Base-by-base conservation (phyloP, 345 rosid genomes). In the Gossypium raimondii region DNA sequence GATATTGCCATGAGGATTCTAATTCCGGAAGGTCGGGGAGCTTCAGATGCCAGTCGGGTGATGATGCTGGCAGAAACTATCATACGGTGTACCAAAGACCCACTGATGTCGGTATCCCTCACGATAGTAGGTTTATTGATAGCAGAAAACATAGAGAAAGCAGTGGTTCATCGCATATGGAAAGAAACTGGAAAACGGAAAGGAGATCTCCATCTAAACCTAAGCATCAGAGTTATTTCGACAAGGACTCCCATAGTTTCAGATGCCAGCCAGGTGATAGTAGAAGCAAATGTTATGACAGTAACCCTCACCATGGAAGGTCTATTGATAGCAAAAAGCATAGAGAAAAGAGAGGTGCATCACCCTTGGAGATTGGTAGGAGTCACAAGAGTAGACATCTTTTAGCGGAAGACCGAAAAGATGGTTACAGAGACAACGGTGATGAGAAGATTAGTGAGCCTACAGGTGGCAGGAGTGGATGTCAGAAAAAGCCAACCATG, bases 301-400 rank as follows among this genome's bases (percentile, higher is more conserved):
- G 29, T 45, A 67, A 43, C 70, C 53, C 52, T 11, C 53, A 0
- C 29, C 53, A 44, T 44, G 3, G 17, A 13, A 67, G 56, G 20
- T 67, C 72, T 22, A 22, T 22, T 67, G 72, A 14, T 67, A 24
- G 63, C 63, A 67, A 41, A 67, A 67, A 50, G 18, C 38, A 48
- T 9, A 24, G 72, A 67, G 72, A 48, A 25, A 48, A 17, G 57
- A 25, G 57, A 24, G 57, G 43, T 67, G 57, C 72, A 14, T 48
- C 72, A 50, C 13, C 58, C 72, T 68, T 51, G 0, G 58, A 24
- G 72, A 50, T 3, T 20, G 55, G 55, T 47, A 24, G 57, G 44
- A 16, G 45, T 2, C 18, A 14, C 20, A 29, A 29, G 11, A 47
- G 56, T 14, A 67, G 55, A 13, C 56, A 22, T 13, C 2, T 3